A percentile compares a stretch with the other conserved stretches of the same genome.
phyloP scores from a whole-genome alignment of 1,139 yeast genomes.

The Arxiozyma telluris region DNA sequence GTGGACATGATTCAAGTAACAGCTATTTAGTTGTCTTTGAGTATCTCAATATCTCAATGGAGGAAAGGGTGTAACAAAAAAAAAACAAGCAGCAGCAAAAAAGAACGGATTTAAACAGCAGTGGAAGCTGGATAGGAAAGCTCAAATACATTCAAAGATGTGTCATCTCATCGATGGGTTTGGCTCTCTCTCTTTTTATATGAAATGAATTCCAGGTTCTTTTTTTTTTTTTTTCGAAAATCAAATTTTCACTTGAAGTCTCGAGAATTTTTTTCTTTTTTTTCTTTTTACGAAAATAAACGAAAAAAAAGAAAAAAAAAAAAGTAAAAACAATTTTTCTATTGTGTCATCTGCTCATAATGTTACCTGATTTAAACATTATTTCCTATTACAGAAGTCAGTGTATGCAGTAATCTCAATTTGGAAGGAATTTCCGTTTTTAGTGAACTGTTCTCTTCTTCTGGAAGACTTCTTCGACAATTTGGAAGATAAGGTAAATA shows the following conservation, averaged over 20 bases:
- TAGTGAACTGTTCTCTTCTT: neutral
- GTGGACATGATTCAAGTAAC: slow-evolving; percentile 25
- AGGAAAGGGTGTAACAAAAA: neutral
- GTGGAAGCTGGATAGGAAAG: too few species aligned
- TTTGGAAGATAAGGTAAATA: neutral
- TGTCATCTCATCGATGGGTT: neutral
- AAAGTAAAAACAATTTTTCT: neutral
- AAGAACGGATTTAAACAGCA: neutral
- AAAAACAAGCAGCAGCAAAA: neutral
- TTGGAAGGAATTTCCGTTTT: neutral
- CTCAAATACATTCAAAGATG: neutral
- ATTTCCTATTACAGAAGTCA: neutral
- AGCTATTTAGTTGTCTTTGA: neutral
- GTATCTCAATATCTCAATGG: neutral
- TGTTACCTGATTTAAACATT: neutral
- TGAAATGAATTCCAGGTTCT: neutral
- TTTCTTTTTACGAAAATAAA: neutral
- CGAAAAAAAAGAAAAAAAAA: neutral
- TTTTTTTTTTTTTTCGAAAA: neutral
- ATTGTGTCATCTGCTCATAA: neutral
- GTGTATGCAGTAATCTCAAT: neutral
- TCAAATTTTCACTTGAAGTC: too few species aligned
- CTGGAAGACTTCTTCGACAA: neutral
- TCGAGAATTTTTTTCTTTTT: too few species aligned
- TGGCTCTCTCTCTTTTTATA: neutral